phyloP scores from a whole-genome alignment of 2,329 filamentous ascomycete species.

The Trichoderma pleuroti region DNA sequence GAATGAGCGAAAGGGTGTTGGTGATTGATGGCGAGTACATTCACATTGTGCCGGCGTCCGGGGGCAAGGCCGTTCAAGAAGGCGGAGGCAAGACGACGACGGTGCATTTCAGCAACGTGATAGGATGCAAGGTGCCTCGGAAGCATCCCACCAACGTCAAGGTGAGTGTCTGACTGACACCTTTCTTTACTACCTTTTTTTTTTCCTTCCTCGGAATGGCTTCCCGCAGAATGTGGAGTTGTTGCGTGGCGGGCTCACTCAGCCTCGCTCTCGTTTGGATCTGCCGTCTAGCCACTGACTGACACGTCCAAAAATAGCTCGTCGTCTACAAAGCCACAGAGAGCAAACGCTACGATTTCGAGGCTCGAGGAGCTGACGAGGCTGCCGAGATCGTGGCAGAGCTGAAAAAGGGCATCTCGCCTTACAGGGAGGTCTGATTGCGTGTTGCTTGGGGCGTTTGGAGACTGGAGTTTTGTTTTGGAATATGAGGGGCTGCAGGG shows the following conservation, averaged over 20 bases:
- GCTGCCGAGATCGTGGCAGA: conserved; percentile 76
- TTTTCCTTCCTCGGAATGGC: background rate
- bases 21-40: conserved; percentile 84
- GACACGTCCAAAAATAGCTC: conserved; percentile 44
- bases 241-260: background rate
- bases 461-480: background rate
- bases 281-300: background rate
- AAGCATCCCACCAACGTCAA: conserved; percentile 80
- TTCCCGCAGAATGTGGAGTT: background rate
- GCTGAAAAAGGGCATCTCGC: conserved; percentile 71
- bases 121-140: conserved; percentile 76
- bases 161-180: conserved; percentile 41
- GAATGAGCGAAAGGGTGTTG: conserved; percentile 69
- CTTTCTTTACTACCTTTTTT: background rate
- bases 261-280: background rate
- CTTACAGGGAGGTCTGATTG: conserved; percentile 52
- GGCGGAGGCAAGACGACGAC: conserved; percentile 69
- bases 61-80: conserved; percentile 62
- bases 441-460: background rate
- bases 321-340: conserved; percentile 73
- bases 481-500: background rate
- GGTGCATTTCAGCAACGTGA: conserved; percentile 76
- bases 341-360: conserved; percentile 80
- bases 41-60: conserved; percentile 72
- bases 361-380: conserved; percentile 67